Base-by-base conservation (phyloP, 23 red algal genomes). In the Gracilaria domingensis region DNA sequence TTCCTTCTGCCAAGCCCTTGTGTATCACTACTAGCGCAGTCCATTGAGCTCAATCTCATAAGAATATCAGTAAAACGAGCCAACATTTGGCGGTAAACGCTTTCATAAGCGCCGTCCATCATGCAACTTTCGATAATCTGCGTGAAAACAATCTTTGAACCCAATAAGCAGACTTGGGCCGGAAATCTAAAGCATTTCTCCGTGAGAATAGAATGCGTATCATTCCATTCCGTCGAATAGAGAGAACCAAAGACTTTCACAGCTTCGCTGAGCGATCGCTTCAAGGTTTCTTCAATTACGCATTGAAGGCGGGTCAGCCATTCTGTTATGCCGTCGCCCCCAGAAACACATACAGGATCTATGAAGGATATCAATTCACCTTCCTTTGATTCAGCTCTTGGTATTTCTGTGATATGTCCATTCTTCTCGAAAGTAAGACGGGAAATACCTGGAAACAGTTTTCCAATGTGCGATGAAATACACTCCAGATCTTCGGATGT, bases 371-470 rank as follows among this genome's bases (percentile, higher is more conserved):
- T 55, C 6, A n/a, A 18, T 59, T 94, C 92, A 29, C 83, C 91
- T 73, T 94, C 91, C 36, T 56, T 55, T 17, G 83, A 82, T 16
- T 76, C 59, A 37, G 55, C 74, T 33, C 39, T 47, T 0, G 58
- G 57, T 38, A 88, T 83, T 21, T 86, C 38, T 35, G 77, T 83
- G 26, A 61, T 50, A 17, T 30, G 29, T 13, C 44, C 66, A 25
- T 73, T 57, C 51, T 37, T 64, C 33, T 57, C 55, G 48, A 65
- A 80, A 16, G 37, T 32, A 11, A 94, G 16, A 32, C 78, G 37
- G 12, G 83, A 49, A 88, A 88, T 29, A 30, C 92, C 92, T 2
- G 92, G 84, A 88, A 94, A 94, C 32, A 94, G 28, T 38, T 94
- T 94, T 50, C 65, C 35, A 0, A 94, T 60, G 33, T 94, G 82